A percentile compares a stretch with the other conserved stretches of the same genome.
Conservation (phyloP, 495 filamentous ascomycete species). For the Lophiotrema nucula region DNA sequence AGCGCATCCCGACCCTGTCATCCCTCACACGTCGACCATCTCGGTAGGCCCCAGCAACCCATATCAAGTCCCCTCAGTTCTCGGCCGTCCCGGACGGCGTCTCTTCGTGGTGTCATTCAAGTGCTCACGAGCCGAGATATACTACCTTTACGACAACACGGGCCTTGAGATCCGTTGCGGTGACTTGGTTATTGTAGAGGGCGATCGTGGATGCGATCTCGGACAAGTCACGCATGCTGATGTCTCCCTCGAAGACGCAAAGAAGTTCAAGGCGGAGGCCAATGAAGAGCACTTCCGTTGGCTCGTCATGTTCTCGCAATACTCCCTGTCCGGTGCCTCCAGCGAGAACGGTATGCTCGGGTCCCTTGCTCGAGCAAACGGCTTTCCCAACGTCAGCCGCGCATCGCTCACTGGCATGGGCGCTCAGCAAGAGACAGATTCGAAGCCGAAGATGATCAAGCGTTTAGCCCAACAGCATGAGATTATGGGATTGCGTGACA, state of each 20-base stretch:
- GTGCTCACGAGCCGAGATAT: slow-evolving; percentile 88
- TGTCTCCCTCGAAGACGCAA: slow-evolving; percentile 77
- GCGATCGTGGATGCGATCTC: slow-evolving; percentile 91
- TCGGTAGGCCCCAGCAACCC: slow-evolving; percentile 22
- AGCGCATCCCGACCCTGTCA: slow-evolving; percentile 23
- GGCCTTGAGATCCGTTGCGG: slow-evolving; percentile 85
- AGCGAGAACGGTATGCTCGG: slow-evolving; percentile 21
- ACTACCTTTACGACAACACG: slow-evolving; percentile 93
- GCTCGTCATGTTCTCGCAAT: slow-evolving; percentile 93
- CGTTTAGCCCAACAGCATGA: slow-evolving; percentile 88
- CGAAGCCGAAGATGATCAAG: slow-evolving; percentile 95
- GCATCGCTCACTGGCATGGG: slow-evolving; percentile 12
- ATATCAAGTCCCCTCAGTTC: slow-evolving; percentile 12
- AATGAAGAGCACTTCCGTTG: slow-evolving; percentile 92
- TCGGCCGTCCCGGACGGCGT: slow-evolving; percentile 67
- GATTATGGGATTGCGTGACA: slow-evolving; percentile 80
- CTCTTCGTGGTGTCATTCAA: slow-evolving; percentile 95
- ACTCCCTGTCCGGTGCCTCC: slow-evolving; percentile 50
- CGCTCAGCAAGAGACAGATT: slow-evolving; percentile 49
- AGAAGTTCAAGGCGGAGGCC: slow-evolving; percentile 82
- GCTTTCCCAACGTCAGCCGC: slow-evolving; percentile 15
- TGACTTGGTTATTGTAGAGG: slow-evolving; percentile 95
- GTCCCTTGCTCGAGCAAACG: slow-evolving; percentile 17
- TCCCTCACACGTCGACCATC: background rate
- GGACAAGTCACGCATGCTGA: slow-evolving; percentile 88